phyloP scores from a whole-genome alignment of 257 asterid genomes.

The Salvia hispanica region DNA sequence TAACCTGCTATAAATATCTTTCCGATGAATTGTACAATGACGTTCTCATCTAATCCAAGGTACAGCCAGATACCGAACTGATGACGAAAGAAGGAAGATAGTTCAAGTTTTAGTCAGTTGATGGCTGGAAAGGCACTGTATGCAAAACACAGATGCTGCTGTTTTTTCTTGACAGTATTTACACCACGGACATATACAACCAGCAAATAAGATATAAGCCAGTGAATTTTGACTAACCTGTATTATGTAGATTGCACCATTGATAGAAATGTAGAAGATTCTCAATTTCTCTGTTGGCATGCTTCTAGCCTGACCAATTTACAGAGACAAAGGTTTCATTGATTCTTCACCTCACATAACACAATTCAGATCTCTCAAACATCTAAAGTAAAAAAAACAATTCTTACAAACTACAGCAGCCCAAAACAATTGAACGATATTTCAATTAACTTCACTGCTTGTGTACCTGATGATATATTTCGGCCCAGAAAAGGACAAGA shows the following conservation, averaged over 20 bases:
- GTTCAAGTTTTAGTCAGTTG: slow-evolving; percentile 1
- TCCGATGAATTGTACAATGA: slow-evolving; percentile 57
- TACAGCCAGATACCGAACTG: slow-evolving; percentile 81
- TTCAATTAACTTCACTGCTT: slow-evolving; percentile 30
- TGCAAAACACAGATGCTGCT: slow-evolving; percentile 15
- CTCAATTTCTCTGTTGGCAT: slow-evolving; percentile 87
- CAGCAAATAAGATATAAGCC: slow-evolving; percentile 9
- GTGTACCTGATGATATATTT: slow-evolving; percentile 93
- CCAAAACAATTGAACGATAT: background rate
- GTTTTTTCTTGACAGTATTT: slow-evolving; percentile 14
- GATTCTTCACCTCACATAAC: slow-evolving; percentile 22
- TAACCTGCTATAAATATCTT: slow-evolving; percentile 84
- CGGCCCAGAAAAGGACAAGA: slow-evolving; percentile 97
- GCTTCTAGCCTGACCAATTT: slow-evolving; percentile 78
- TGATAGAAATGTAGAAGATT: slow-evolving; percentile 59
- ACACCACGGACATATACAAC: slow-evolving; percentile 14
- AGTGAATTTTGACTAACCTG: slow-evolving; percentile 54
- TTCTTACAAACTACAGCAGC: slow-evolving; percentile 8
- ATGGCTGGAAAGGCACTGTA: slow-evolving; percentile 11
- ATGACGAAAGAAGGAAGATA: slow-evolving; percentile 34
- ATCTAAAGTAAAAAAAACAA: slow-evolving; percentile 16
- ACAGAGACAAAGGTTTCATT: slow-evolving; percentile 35
- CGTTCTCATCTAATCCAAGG: slow-evolving; percentile 69
- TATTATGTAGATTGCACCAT: slow-evolving; percentile 60
- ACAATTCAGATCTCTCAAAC: slow-evolving; percentile 29